These are phyloP conservation scores for Sphagnum magellanicum DNA, from an alignment of 228 moss, liverwort and hornwort species.

Conservation along the genomic window DNA sequence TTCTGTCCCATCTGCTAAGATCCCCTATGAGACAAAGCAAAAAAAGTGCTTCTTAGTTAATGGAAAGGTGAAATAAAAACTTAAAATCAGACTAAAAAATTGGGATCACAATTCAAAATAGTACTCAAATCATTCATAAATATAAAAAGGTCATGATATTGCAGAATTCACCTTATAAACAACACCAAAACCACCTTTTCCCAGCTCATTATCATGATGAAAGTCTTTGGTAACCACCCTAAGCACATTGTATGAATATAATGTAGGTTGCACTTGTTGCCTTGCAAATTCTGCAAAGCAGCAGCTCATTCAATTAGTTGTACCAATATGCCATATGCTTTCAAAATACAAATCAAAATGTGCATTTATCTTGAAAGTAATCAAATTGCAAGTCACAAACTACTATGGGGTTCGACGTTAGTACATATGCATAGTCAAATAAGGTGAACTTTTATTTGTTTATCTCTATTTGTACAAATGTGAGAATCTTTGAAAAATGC, in stretches of 20 bases:
- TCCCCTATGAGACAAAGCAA: slow-evolving; percentile 8
- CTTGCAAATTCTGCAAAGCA: slow-evolving; percentile 19
- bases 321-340: too few relatives aligned
- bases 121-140: background rate
- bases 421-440: too few relatives aligned
- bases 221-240: slow-evolving; percentile 41
- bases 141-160: too few relatives aligned
- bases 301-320: too few relatives aligned
- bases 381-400: too few relatives aligned
- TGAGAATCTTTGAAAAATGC: too few relatives aligned
- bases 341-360: too few relatives aligned
- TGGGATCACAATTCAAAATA: background rate
- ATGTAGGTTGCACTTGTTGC: slow-evolving; percentile 26
- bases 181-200: slow-evolving; percentile 47
- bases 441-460: too few relatives aligned
- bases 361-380: too few relatives aligned
- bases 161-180: slow-evolving; percentile 28
- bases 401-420: too few relatives aligned
- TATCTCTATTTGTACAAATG: too few relatives aligned
- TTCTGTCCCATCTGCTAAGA: background rate
- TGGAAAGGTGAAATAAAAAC: background rate
- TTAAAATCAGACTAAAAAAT: background rate
- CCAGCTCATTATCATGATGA: slow-evolving; percentile 26
- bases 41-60: too few relatives aligned
- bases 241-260: slow-evolving; percentile 37